Evolutionary conservation across 805 yeast species (phyloP), one percentile per base, ranked within the genome.

Genomic region (Saccharomycopsis javanensis): DNA sequence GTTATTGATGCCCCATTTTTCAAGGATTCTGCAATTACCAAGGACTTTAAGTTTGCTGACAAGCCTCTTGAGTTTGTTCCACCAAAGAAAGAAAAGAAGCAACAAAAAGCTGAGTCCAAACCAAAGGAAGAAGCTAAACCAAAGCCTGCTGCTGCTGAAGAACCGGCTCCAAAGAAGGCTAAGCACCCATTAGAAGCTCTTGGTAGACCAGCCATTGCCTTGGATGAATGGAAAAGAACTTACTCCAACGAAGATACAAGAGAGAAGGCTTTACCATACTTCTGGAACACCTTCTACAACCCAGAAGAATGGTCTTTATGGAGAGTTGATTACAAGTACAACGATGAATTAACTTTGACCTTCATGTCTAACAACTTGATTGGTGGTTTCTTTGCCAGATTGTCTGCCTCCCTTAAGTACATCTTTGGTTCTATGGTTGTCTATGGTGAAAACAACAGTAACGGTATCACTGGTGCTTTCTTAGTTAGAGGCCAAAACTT

Each of bases 231-330:
- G 95, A 94, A 94, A 83, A 86, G 97, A 79, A 76, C 76, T 64
- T 92, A 94, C 85, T 90, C 97, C 63, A 94, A 92, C 81, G 92
- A 89, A 77, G 98, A 94, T 69, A 92, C 98, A 71, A 88, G 97
- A 77, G 85, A 82, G 71, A 83, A 75, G 65, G 96, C 97, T 64
- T 79, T 92, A 66, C 98, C 98, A 72, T 94, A 92, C 91, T 94
- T 92, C 91, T 94, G 97, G 97, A 70, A 76, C 64, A 86, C 86
- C 72, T 84, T 86, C 78, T 92, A 79, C 80, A 85, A 92, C 78
- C 83, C 94, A 64, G 79, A 82, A 64, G 98, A 92, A 76, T 92
- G 91, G 89, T 91, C 98, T 57, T 73, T 92, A 68, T 92, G 89
- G 89, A 88, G 80, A 80, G 96, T 91, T 68, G 95, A 83, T 72